These are phyloP conservation scores for Ustilaginoidea virens DNA, from an alignment of 2,329 filamentous ascomycete species.

Conservation along the genomic window DNA sequence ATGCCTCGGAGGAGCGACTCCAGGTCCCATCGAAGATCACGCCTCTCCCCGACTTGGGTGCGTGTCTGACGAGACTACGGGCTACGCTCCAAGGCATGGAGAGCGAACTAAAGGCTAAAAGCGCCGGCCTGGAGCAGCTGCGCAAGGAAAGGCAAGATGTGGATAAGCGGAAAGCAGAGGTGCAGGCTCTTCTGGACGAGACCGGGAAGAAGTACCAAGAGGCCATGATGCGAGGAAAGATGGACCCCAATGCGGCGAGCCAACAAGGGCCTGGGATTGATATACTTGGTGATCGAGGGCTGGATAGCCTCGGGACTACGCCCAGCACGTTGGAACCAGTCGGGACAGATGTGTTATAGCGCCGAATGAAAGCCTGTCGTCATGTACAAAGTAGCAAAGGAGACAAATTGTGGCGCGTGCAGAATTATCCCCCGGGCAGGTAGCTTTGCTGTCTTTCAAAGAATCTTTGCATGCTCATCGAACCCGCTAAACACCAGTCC, in stretches of 20 bases:
- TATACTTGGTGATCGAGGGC: conserved; percentile 16
- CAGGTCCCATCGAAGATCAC: conserved; percentile 60
- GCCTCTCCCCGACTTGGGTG: conserved; percentile 58
- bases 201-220: conserved; percentile 51
- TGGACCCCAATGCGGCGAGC: conserved; percentile 3
- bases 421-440: too few relatives aligned
- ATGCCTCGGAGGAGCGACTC: conserved; percentile 22
- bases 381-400: background rate
- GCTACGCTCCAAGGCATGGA: conserved; percentile 48
- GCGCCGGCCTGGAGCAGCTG: conserved; percentile 48
- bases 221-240: conserved; percentile 19
- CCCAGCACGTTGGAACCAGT: conserved; percentile 11
- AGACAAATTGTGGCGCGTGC: too few relatives aligned
- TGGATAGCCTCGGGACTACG: conserved; percentile 20
- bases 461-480: too few relatives aligned
- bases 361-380: background rate
- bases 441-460: too few relatives aligned
- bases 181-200: conserved; percentile 67
- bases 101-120: conserved; percentile 41
- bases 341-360: conserved; percentile 8
- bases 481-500: conserved; percentile 15
- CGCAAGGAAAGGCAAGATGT: conserved; percentile 55
- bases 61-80: conserved; percentile 49
- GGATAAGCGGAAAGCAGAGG: conserved; percentile 54
- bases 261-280: conserved; percentile 5